Base-by-base conservation (phyloP, 495 filamentous ascomycete genomes). In the Pyronema omphalodes region DNA sequence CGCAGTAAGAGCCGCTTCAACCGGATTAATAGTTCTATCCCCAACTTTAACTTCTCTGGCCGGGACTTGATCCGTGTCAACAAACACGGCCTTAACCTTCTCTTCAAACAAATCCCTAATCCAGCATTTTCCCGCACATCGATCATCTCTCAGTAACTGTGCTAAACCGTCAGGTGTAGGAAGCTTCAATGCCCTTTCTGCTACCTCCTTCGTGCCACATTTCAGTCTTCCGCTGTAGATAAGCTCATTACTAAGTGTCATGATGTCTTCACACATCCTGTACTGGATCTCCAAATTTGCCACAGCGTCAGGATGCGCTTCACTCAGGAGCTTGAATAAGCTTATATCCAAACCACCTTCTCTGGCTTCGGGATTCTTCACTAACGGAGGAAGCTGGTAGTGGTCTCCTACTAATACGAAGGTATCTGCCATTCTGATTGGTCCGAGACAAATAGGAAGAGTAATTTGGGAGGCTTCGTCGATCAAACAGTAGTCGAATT, bases 401-500 rank as follows among this genome's bases (percentile, higher is more conserved):
- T 98, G 91, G 66, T 98, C 91, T 34, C 91, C 91, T 5, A 98
- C 91, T 0, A 98, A 76, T 45, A 98, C 82, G 63, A 96, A 98
- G 0, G 79, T 93, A n/a, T 76, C 77, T 12, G 91, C 86, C 76
- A 94, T 86, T 23, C 88, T 79, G 57, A 98, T 91, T 0, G 91
- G 91, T 0, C 91, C 91, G 2, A 96, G 68, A 58, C 91, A 94
- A 14, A 93, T 86, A 0, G 91, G 91, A 18, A 98, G 73, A 3
- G 91, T 98, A 68, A 96, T 94, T 63, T 98, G 91, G 7, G 88
- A 94, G 0, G 91, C 91, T 67, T 98, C 91, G 60, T 98, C 91
- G 1, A 98, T 87, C 57, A 98, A 94, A 60, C 91, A 98, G 66
- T 94, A 94, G 68, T 98, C 91, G 57, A 98, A 98, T 7, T 81